Conservation (phyloP, 768 basidiomycete genomes). For the Boletus insuetus region DNA sequence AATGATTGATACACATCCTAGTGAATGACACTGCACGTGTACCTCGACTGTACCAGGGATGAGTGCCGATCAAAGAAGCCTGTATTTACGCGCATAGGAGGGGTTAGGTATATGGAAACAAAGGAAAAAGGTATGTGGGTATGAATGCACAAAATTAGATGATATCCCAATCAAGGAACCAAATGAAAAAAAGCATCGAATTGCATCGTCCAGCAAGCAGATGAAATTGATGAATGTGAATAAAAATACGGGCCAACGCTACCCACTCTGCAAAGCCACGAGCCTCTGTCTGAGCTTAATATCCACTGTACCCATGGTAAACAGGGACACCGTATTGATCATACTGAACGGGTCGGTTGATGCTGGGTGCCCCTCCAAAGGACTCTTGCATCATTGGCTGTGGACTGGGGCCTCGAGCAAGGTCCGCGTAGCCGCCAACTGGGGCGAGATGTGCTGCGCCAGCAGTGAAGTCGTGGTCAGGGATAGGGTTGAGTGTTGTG, state of each 20-base stretch:
- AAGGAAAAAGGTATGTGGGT: slow-evolving; percentile 9
- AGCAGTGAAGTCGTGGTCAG: slow-evolving; percentile 77
- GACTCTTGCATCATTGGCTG: slow-evolving; percentile 52
- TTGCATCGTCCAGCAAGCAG: slow-evolving; percentile 35
- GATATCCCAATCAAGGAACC: not conserved
- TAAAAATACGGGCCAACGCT: not conserved
- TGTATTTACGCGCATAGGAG: not conserved
- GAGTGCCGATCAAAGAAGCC: slow-evolving; percentile 8
- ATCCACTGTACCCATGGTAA: slow-evolving; percentile 44
- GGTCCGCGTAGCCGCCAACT: slow-evolving; percentile 79
- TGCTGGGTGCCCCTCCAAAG: slow-evolving; percentile 36
- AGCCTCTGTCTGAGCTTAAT: slow-evolving; percentile 5
- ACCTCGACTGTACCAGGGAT: slow-evolving; percentile 2
- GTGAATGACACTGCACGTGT: slow-evolving; percentile 2
- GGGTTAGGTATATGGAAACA: slow-evolving; percentile 1
- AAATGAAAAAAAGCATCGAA: not conserved
- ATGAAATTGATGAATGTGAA: slow-evolving; percentile 5
- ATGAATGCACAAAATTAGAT: slow-evolving; percentile 16
- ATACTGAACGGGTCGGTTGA: slow-evolving; percentile 49
- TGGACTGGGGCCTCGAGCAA: slow-evolving; percentile 71
- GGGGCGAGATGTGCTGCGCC: slow-evolving; percentile 55
- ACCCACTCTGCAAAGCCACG: not conserved
- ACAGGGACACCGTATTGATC: slow-evolving; percentile 56
- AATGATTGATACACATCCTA: slow-evolving; percentile 18
- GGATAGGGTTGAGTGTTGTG: slow-evolving; percentile 43